A percentile compares a stretch with the other conserved stretches of the same genome.
Evolutionary conservation across 768 basidiomycete species (phyloP).

Genomic region (Mycena haematopus): DNA sequence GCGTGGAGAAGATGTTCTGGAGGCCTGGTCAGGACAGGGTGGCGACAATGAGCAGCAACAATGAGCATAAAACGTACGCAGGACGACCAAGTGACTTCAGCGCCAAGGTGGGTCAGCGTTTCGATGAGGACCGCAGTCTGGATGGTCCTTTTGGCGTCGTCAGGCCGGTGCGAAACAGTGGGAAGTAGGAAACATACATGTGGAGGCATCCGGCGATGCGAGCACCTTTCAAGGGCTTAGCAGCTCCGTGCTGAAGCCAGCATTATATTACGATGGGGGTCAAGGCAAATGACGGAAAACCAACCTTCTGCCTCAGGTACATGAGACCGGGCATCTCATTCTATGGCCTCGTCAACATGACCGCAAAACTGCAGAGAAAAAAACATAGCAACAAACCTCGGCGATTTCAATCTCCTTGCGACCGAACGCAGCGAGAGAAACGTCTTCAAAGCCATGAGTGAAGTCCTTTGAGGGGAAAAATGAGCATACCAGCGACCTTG

Average conservation of each 20-base stretch:
- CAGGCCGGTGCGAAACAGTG: background rate
- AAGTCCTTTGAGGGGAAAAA: conserved; percentile 1
- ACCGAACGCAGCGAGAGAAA: conserved; percentile 98
- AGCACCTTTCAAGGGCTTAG: conserved; percentile 91
- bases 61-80: conserved; percentile 63
- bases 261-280: conserved; percentile 23
- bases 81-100: conserved; percentile 98
- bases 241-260: conserved; percentile 65
- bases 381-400: conserved; percentile 63
- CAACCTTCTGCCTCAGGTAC: conserved; percentile 87
- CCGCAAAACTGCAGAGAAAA: conserved; percentile 9
- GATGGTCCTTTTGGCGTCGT: conserved; percentile 75
- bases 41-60: background rate
- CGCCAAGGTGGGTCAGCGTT: conserved; percentile 93
- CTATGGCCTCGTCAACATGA: conserved; percentile 45
- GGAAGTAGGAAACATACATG: conserved; percentile 63
- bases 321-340: conserved; percentile 97
- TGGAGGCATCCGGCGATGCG: conserved; percentile 98
- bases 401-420: conserved; percentile 99
- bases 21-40: conserved; percentile 9
- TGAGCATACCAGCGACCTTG: conserved; percentile 83
- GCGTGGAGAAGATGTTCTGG: conserved; percentile 99
- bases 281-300: conserved; percentile 15
- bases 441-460: conserved; percentile 54
- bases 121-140: conserved; percentile 99